Percentiles rank a stretch among this genome's conserved stretches.
phyloP scores from a whole-genome alignment of 2,329 filamentous ascomycete species.

The Hypoxylon sp. region DNA sequence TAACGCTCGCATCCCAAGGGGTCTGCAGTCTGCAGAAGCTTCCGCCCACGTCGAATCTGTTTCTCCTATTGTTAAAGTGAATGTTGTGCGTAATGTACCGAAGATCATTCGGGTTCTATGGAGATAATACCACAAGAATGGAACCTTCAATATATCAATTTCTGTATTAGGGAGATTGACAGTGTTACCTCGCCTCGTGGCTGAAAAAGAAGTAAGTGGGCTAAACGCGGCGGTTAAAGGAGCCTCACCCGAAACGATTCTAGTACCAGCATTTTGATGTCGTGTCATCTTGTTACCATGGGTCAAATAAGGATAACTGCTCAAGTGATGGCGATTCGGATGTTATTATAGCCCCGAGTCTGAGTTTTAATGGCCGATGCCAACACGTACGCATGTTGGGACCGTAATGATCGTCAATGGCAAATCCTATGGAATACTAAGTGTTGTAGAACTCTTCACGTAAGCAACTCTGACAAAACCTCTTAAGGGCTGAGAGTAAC shows the following conservation, averaged over 20 bases:
- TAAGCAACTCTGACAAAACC: background rate
- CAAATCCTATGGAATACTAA: background rate
- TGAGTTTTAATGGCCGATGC: background rate
- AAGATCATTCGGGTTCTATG: constrained; percentile 13
- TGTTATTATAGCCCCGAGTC: constrained; percentile 32
- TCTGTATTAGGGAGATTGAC: constrained; percentile 32
- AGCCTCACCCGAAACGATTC: constrained; percentile 32
- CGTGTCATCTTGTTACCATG: constrained; percentile 20
- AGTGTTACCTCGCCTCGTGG: constrained; percentile 44
- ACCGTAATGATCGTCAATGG: background rate
- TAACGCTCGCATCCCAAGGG: constrained; percentile 26
- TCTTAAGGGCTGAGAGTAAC: background rate
- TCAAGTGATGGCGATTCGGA: constrained; percentile 16
- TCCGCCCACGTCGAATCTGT: constrained; percentile 2
- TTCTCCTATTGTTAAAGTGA: constrained; percentile 6
- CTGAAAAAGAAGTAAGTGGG: constrained; percentile 20
- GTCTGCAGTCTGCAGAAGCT: constrained; percentile 23
- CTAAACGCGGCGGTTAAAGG: constrained; percentile 37
- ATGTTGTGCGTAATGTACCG: constrained; percentile 7
- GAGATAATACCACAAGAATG: constrained; percentile 23
- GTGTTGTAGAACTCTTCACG: background rate
- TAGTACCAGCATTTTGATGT: constrained; percentile 15
- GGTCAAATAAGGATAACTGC: constrained; percentile 14
- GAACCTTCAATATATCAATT: constrained; percentile 37
- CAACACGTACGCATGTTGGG: constrained; percentile 7